Evolutionary conservation across 2,329 filamentous ascomycete species (phyloP).

Genomic region (Fusarium sp.): DNA sequence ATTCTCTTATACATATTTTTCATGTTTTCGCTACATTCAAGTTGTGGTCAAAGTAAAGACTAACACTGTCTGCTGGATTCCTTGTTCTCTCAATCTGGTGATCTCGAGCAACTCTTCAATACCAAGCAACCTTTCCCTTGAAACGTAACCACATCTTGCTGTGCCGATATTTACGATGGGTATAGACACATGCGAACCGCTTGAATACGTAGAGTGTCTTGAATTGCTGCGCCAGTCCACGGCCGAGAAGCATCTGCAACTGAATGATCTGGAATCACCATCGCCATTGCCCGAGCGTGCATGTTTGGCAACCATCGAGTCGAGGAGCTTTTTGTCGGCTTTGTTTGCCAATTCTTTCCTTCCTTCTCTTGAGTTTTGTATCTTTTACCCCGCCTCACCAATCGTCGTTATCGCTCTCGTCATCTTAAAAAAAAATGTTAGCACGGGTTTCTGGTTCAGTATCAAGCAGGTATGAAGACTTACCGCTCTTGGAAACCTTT

Average conservation of each 20-base stretch:
- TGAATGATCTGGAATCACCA: conserved; percentile 9
- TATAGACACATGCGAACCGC: conserved; percentile 26
- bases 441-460: not conserved
- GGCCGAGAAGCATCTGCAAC: conserved; percentile 8
- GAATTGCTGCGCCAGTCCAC: conserved; percentile 4
- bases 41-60: not conserved
- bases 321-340: conserved; percentile 17
- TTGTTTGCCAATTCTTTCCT: conserved; percentile 7
- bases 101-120: conserved; percentile 29
- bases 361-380: conserved; percentile 26
- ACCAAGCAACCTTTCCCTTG: conserved; percentile 31
- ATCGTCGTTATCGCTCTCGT: conserved; percentile 81
- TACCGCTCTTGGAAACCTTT: conserved; percentile 95
- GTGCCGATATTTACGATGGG: conserved; percentile 24
- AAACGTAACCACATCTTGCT: conserved; percentile 26
- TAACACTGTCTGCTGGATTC: not conserved
- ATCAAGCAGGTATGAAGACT: conserved; percentile 56
- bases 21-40: conserved; percentile 10
- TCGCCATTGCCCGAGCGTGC: conserved; percentile 11
- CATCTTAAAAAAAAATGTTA: conserved; percentile 63
- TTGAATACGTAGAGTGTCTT: conserved; percentile 8
- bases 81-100: conserved; percentile 6
- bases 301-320: conserved; percentile 9
- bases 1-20: conserved; percentile 32
- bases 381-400: conserved; percentile 59